Conservation (phyloP, 2,329 filamentous ascomycete species). For the Diaporthe longicolla region DNA sequence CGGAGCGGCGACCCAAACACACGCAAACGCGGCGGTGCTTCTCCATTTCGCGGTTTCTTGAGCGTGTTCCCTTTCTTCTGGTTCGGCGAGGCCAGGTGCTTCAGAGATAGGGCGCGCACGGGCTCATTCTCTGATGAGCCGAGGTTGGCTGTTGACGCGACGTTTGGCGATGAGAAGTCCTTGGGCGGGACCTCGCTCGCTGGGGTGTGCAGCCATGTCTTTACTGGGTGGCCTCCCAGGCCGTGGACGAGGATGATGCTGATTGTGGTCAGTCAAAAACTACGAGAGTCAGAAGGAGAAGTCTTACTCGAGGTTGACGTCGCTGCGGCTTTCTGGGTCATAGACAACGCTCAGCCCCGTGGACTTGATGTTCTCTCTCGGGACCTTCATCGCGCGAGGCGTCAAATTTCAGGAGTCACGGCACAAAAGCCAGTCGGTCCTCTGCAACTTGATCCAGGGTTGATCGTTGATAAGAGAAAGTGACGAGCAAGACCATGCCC, state of each 20-base stretch:
- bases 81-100: constrained; percentile 34
- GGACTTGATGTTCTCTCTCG: constrained; percentile 49
- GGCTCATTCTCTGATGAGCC: constrained; percentile 27
- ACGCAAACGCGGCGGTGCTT: not conserved
- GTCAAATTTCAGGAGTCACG: not conserved
- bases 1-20: constrained; percentile 3
- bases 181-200: not conserved
- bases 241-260: constrained; percentile 53
- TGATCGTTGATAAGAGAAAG: constrained; percentile 7
- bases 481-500: not conserved
- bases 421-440: not conserved
- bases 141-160: not conserved
- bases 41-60: constrained; percentile 20
- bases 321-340: constrained; percentile 49
- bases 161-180: not conserved
- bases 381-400: constrained; percentile 34
- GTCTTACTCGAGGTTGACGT: constrained; percentile 50
- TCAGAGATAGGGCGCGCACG: constrained; percentile 37
- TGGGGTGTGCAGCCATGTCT: constrained; percentile 47
- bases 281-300: not conserved
- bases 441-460: not conserved
- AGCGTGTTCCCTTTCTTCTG: constrained; percentile 43
- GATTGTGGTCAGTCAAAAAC: not conserved
- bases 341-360: constrained; percentile 52
- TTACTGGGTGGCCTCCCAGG: constrained; percentile 51